phyloP scores from a whole-genome alignment of 306 rosid species.

The Acacia crassicarpa region DNA sequence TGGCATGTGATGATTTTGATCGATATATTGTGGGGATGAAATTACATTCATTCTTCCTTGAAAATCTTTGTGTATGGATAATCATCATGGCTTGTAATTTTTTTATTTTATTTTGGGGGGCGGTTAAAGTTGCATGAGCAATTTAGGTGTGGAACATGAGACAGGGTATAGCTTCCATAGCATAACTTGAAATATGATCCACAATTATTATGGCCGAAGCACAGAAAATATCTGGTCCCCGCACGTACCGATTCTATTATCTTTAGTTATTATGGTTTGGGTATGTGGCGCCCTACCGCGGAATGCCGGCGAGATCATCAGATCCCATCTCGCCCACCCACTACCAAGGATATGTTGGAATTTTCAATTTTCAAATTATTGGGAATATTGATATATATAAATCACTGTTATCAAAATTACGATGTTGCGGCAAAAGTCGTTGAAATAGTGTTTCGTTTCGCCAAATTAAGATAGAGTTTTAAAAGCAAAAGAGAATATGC shows the following conservation, averaged over 20 bases:
- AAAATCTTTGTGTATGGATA: neutral
- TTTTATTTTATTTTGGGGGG: neutral
- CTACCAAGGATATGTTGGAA: too few species aligned
- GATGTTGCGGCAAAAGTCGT: too few species aligned
- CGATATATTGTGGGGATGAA: too few species aligned
- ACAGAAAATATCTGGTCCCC: neutral
- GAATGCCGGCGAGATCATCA: neutral
- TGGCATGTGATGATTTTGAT: neutral
- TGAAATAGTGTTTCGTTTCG: too few species aligned
- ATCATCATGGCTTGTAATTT: neutral
- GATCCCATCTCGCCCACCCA: too few species aligned
- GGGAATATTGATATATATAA: too few species aligned
- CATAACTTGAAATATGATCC: neutral
- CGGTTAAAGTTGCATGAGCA: neutral
- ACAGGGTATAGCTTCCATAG: neutral
- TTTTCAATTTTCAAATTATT: neutral
- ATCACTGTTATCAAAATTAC: neutral
- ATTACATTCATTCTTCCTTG: neutral
- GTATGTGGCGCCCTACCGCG: conserved; percentile 1
- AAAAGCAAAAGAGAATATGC: too few species aligned
- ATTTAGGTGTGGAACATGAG: neutral
- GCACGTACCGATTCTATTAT: neutral
- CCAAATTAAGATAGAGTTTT: too few species aligned
- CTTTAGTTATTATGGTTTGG: neutral
- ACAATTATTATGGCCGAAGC: neutral